A percentile compares a stretch with the other conserved stretches of the same genome.
Evolutionary conservation across 371 early-diverging fungal genomes (phyloP).

Genomic region (Conidiobolus incongruus): DNA sequence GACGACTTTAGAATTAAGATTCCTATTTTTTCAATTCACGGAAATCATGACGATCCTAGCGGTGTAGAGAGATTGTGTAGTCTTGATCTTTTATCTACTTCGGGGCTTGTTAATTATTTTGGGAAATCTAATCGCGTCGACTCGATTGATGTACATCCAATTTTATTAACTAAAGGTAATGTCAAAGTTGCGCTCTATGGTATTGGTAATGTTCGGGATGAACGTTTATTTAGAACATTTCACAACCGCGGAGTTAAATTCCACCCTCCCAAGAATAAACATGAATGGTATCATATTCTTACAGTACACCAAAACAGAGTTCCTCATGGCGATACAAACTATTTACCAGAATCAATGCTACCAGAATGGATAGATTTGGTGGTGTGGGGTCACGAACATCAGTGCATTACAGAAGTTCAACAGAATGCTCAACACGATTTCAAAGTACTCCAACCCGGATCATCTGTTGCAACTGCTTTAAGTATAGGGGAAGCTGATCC

Average conservation of each 20-base stretch:
- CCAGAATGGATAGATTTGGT: conserved; percentile 72
- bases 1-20: conserved; percentile 70
- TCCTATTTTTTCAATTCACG: conserved; percentile 95
- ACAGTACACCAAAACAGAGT: conserved; percentile 18
- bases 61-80: conserved; percentile 71
- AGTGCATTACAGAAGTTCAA: conserved; percentile 66
- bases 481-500: conserved; percentile 66
- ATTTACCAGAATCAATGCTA: conserved; percentile 78
- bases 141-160: conserved; percentile 50
- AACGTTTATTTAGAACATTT: conserved; percentile 74
- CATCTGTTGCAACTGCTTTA: conserved; percentile 92
- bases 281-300: conserved; percentile 23
- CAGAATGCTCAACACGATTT: conserved; percentile 36
- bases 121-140: conserved; percentile 57
- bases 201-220: conserved; percentile 89
- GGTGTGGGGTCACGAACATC: conserved; percentile 99
- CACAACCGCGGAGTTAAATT: conserved; percentile 47
- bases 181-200: conserved; percentile 79
- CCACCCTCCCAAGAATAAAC: conserved; percentile 30
- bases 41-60: conserved; percentile 98
- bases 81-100: conserved; percentile 58
- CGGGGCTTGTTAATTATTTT: conserved; percentile 92
- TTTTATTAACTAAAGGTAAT: conserved; percentile 62
- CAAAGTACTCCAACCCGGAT: conserved; percentile 86
- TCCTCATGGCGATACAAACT: conserved; percentile 49